Evolutionary conservation across 1,139 yeast genomes (phyloP), one percentile per base, ranked within the genome.

Genomic region (Oligophagozyma castellii): DNA sequence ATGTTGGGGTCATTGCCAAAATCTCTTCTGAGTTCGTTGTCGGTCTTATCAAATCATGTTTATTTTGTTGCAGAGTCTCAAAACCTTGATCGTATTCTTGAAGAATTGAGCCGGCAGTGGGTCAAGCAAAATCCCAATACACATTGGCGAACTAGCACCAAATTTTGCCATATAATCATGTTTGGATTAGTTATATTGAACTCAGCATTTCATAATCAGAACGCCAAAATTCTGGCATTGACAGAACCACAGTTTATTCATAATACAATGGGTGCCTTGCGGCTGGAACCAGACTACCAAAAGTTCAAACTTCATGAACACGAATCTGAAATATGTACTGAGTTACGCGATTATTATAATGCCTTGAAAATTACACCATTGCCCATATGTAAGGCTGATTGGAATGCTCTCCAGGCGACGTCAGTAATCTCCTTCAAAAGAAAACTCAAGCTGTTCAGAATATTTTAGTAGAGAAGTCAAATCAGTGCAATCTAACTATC

Each of bases 31-130:
- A 56, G 55, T 4, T 61, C 84, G 1, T 61, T 83, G 12, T 58
- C 89, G 23, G 54, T 55, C 29, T 56, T 83, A 25, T 80, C 93
- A 40, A 63, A 69, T 16, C 68, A 64, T 39, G 50, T 83, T 16
- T 78, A 76, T 49, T 62, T 83, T 44, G 73, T 73, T 43, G 94
- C 93, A 2, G 95, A 83, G 51, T 73, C 92, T 2, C 92, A 79
- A 43, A 81, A 77, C 44, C 69, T 83, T 35, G 94, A 81, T 53
- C 63, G 81, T 27, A 66, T 81, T 14, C 56, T 83, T 34, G 75
- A 77, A 24, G 62, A 77, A 2, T 75, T 80, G 48, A 66, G 93
- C 14, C 65, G 67, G 35, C 65, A 78, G 33, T 83, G 86, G 78
- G 33, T 37, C 3, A 22, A 28, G 8, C 32, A 28, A 3, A 34